phyloP scores from a whole-genome alignment of 495 filamentous ascomycete genomes.

The Aspergillus hancockii region DNA sequence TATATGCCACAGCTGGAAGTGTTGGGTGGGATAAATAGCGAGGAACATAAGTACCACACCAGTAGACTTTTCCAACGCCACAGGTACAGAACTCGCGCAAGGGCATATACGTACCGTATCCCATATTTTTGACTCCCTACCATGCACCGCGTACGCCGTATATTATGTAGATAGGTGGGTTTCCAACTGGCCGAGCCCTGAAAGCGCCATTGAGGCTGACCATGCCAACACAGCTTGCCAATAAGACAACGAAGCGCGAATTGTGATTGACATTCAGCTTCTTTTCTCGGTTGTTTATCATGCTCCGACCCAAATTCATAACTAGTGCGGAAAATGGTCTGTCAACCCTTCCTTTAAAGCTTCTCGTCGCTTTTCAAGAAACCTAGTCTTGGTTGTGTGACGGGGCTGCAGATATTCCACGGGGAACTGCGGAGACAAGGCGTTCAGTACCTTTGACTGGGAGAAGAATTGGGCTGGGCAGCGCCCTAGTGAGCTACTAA shows the following conservation, averaged over 20 bases:
- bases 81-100: not conserved
- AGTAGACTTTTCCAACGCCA: not conserved
- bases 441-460: not conserved
- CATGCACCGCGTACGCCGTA: not conserved
- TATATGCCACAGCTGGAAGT: not conserved
- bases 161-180: not conserved
- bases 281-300: not conserved
- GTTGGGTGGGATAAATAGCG: not conserved
- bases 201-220: not conserved
- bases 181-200: not conserved
- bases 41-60: too few species aligned
- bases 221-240: not conserved
- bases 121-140: not conserved
- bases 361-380: conserved; percentile 1
- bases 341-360: not conserved
- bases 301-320: not conserved
- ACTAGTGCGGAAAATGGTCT: not conserved
- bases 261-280: not conserved
- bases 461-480: not conserved
- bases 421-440: conserved; percentile 5
- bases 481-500: not conserved
- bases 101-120: not conserved
- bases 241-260: not conserved
- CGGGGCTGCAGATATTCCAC: conserved; percentile 1
- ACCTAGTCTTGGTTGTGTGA: conserved; percentile 2